These are phyloP conservation scores for Metarhizium humberi DNA, from an alignment of 2,329 filamentous ascomycete genomes.

Conservation along the genomic window DNA sequence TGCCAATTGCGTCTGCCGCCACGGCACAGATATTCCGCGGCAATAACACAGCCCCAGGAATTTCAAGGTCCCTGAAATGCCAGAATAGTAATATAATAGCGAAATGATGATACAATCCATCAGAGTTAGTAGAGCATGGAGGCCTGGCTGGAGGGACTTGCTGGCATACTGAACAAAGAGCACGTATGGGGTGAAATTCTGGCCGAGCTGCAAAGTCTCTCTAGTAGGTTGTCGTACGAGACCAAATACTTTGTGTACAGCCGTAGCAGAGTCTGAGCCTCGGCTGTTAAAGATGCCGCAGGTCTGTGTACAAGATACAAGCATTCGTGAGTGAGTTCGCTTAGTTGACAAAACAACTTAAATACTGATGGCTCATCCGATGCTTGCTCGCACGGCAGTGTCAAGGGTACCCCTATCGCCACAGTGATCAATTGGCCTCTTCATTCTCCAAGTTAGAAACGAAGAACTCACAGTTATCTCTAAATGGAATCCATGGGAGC, in stretches of 20 bases:
- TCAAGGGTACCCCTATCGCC: conserved; percentile 35
- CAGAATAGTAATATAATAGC: conserved; percentile 60
- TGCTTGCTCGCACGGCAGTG: conserved; percentile 46
- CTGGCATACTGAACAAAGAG: conserved; percentile 62
- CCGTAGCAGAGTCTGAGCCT: conserved; percentile 48
- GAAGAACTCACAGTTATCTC: conserved; percentile 38
- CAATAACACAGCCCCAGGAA: conserved; percentile 51
- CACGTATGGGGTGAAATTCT: conserved; percentile 63
- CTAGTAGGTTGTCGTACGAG: conserved; percentile 63
- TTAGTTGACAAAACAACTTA: conserved; percentile 59
- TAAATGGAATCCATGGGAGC: conserved; percentile 48
- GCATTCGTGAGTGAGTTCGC: conserved; percentile 62
- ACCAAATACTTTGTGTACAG: conserved; percentile 59
- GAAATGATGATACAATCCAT: conserved; percentile 53
- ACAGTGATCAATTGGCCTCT: neutral
- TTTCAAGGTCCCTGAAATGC: conserved; percentile 49
- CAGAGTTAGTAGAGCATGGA: neutral
- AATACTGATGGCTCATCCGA: conserved; percentile 61
- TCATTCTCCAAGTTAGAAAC: neutral
- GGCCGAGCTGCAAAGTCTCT: conserved; percentile 49
- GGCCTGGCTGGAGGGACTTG: too few relatives aligned
- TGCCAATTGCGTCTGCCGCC: conserved; percentile 48
- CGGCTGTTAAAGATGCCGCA: conserved; percentile 51
- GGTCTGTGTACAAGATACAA: conserved; percentile 62
- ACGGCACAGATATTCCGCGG: conserved; percentile 58